phyloP scores from a whole-genome alignment of 768 basidiomycete genomes.

The Boletellus ananas region DNA sequence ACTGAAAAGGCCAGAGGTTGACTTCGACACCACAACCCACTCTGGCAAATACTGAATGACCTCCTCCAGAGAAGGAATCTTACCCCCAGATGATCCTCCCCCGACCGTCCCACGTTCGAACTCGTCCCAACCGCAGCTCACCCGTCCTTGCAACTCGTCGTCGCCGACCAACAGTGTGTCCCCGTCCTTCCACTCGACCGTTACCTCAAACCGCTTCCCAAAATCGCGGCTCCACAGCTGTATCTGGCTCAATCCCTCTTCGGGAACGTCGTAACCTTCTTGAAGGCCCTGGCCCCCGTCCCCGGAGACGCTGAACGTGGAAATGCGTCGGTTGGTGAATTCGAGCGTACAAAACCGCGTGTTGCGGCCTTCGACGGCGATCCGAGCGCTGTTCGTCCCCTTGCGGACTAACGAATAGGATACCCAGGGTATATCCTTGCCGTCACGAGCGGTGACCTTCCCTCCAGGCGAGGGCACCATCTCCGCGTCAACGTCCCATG shows the following conservation, averaged over 20 bases:
- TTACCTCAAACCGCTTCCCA: conserved; percentile 50
- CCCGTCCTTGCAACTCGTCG: conserved; percentile 37
- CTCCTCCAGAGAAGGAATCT: conserved; percentile 71
- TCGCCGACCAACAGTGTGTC: not conserved
- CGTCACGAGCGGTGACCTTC: not conserved
- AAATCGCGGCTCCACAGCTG: conserved; percentile 62
- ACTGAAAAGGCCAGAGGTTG: conserved; percentile 56
- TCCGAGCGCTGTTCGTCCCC: conserved; percentile 41
- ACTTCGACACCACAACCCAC: conserved; percentile 64
- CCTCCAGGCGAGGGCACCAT: conserved; percentile 39
- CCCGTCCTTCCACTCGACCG: conserved; percentile 44
- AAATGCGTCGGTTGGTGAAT: conserved; percentile 47
- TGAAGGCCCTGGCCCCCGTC: conserved; percentile 37
- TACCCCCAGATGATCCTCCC: conserved; percentile 35
- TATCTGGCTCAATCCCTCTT: conserved; percentile 37
- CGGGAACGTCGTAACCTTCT: conserved; percentile 37
- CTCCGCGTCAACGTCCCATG: conserved; percentile 40
- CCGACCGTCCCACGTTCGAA: conserved; percentile 56
- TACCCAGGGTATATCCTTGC: conserved; percentile 38
- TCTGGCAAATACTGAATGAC: conserved; percentile 57
- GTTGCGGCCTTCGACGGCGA: conserved; percentile 52
- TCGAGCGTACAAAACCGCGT: conserved; percentile 62
- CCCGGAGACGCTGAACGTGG: conserved; percentile 38
- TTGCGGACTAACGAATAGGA: conserved; percentile 39
- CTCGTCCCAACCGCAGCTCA: conserved; percentile 68